Conservation (phyloP, 2,329 filamentous ascomycete species). For the Fusarium azukiicola region DNA sequence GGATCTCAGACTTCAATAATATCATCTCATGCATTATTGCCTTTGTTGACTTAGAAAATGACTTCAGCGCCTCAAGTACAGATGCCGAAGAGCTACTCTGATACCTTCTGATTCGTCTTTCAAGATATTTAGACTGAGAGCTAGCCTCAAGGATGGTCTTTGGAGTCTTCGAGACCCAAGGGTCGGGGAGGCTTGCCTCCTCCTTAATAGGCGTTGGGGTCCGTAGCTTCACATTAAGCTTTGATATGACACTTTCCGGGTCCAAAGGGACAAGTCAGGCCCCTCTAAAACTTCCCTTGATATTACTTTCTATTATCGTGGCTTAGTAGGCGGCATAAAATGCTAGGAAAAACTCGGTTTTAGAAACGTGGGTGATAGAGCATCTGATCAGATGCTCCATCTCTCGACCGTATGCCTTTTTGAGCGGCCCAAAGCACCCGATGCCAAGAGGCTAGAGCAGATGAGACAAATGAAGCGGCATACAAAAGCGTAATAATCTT, state of each 20-base stretch:
- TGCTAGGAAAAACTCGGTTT: too few species aligned
- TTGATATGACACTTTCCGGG: background rate
- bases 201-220: background rate
- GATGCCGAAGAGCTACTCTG: background rate
- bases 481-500: slow-evolving; percentile 58
- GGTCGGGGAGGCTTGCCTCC: slow-evolving; percentile 4
- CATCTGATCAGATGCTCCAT: too few species aligned
- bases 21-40: background rate
- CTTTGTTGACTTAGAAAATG: background rate
- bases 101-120: too few species aligned
- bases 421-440: background rate
- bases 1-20: background rate
- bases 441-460: background rate
- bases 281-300: too few species aligned
- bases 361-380: too few species aligned
- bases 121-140: slow-evolving; percentile 23
- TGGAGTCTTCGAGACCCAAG: slow-evolving; percentile 15
- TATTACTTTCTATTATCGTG: too few species aligned
- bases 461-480: slow-evolving; percentile 4
- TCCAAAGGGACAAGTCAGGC: too few species aligned
- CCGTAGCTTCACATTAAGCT: background rate
- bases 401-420: too few species aligned
- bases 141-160: slow-evolving; percentile 11
- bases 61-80: background rate
- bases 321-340: too few species aligned